These are phyloP conservation scores for Ceratobasidium sp. DNA, from an alignment of 1,284 basidiomycete genomes.

Conservation along the genomic window DNA sequence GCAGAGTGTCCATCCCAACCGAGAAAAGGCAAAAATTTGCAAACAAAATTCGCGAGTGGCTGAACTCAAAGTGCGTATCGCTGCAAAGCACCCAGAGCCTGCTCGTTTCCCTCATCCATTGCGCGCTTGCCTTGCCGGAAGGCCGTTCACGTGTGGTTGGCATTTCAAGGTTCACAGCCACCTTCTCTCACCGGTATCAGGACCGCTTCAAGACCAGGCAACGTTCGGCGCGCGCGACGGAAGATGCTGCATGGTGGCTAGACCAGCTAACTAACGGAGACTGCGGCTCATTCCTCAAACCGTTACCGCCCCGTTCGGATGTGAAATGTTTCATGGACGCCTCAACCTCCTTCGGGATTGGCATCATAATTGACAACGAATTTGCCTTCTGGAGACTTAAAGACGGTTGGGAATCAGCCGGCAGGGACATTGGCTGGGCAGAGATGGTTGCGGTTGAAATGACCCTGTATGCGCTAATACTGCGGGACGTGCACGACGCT, in stretches of 20 bases:
- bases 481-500: slow-evolving; percentile 15
- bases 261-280: neutral
- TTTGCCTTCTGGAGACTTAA: slow-evolving; percentile 58
- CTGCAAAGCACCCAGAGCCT: slow-evolving; percentile 6
- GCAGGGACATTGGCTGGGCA: slow-evolving; percentile 61
- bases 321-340: slow-evolving; percentile 51
- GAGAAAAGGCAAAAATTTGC: slow-evolving; percentile 41
- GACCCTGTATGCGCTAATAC: slow-evolving; percentile 44
- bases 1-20: slow-evolving; percentile 17
- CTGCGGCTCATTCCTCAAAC: neutral
- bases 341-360: slow-evolving; percentile 60
- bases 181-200: slow-evolving; percentile 4
- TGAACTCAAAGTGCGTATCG: neutral
- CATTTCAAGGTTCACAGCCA: slow-evolving; percentile 6
- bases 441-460: slow-evolving; percentile 61
- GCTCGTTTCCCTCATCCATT: slow-evolving; percentile 28
- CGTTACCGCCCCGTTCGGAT: no score
- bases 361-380: slow-evolving; percentile 54
- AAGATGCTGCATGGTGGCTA: slow-evolving; percentile 37
- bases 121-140: neutral
- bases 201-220: neutral
- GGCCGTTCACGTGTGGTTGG: slow-evolving; percentile 9
- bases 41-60: neutral
- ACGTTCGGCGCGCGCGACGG: neutral
- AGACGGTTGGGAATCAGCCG: slow-evolving; percentile 52